A percentile compares a stretch with the other conserved stretches of the same genome.
Evolutionary conservation across 148 eudicot species (phyloP).

Genomic region (Vaccinium darrowii): DNA sequence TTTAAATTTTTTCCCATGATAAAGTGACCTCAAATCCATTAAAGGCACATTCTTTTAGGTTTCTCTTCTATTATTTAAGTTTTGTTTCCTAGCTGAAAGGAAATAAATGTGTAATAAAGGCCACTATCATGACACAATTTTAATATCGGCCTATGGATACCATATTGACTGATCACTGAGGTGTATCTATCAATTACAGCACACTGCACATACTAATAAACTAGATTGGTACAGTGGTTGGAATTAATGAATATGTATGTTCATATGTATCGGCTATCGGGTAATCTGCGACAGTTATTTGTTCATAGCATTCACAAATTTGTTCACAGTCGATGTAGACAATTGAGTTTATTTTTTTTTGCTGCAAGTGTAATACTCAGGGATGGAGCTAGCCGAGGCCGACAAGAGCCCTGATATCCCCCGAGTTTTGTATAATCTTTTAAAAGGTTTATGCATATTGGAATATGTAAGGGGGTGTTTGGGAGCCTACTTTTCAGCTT

Average conservation of each 20-base stretch:
- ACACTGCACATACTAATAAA: too few relatives aligned
- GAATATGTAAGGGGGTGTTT: too few relatives aligned
- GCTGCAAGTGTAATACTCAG: not conserved
- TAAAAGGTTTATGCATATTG: not conserved
- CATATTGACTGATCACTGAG: too few relatives aligned
- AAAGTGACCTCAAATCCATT: slow-evolving; percentile 1
- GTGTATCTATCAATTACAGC: too few relatives aligned
- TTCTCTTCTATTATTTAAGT: not conserved
- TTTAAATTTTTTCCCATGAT: not conserved
- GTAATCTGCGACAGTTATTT: not conserved
- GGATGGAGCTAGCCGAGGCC: not conserved
- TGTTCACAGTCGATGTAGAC: not conserved
- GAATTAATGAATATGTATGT: too few relatives aligned
- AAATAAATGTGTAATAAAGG: not conserved
- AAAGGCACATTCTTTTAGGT: not conserved
- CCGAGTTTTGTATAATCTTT: not conserved
- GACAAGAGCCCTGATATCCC: not conserved
- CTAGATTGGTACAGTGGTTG: too few relatives aligned
- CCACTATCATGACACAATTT: not conserved
- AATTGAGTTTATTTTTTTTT: too few relatives aligned
- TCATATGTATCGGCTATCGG: not conserved
- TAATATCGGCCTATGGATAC: too few relatives aligned
- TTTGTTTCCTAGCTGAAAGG: not conserved
- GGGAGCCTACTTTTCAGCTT: too few relatives aligned
- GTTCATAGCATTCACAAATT: not conserved